Base-by-base conservation (phyloP, 768 basidiomycete species). In the Astraeus odoratus region DNA sequence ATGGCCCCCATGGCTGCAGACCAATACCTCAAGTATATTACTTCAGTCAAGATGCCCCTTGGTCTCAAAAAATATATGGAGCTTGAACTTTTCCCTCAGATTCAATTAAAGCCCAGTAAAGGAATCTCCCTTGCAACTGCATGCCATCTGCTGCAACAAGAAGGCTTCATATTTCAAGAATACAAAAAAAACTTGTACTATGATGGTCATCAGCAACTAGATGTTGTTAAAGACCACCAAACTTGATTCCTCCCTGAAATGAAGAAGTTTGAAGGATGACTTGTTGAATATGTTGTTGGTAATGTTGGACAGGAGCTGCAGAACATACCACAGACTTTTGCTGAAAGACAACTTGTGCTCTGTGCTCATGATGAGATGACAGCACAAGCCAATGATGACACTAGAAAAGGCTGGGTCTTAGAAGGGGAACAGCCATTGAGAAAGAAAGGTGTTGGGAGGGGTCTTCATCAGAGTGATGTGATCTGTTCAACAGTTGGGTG, bases 361-460 rank as follows among this genome's bases (percentile, higher is more conserved):
- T 7, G 44, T 50, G 40, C 58, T 53, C 27, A 71, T 65, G 43
- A 72, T 51, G 65, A 72, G 47, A 71, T 68, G 64, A 72, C 66
- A 1, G 59, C 59, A 1, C 69, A 74, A 43, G 58, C 67, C 29
- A 59, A 74, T 52, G 61, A 72, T 55, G 55, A 50, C 6, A 27
- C 40, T 15, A 52, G 46, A 39, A 61, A 57, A 42, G 57, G 51
- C 23, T 73, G 68, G 70, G 62, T 71, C 1, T 44, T 58, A 1
- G 46, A 68, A 3, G 61, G 56, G 8, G 53, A 72, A 43, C 61
- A 67, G 2, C 47, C 57, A 22, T 40, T 73, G 37, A 47, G 46
- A 42, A 71, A 71, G 54, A 73, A 73, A 48, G 63, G 64, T 33
- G 58, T 53, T 12, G 69, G 69, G 5, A 53, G 62, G 5, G 68